Conservation (phyloP, 306 rosid genomes). For the Rosa multiflora region DNA sequence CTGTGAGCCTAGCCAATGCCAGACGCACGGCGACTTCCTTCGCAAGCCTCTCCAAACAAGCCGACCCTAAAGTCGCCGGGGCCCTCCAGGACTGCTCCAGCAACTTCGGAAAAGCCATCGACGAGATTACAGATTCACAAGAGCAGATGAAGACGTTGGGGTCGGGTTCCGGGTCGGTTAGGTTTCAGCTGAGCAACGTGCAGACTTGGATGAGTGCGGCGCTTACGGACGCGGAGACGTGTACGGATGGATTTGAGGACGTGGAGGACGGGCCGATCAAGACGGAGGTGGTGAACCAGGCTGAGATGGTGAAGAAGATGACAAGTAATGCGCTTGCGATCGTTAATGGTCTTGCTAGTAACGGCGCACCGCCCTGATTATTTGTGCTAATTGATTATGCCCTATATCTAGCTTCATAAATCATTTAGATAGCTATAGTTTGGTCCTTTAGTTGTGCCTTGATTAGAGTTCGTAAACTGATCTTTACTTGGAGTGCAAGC, state of each 20-base stretch:
- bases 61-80: slow-evolving; percentile 41
- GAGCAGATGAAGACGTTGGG: slow-evolving; percentile 75
- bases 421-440: not conserved
- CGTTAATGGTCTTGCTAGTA: slow-evolving; percentile 57
- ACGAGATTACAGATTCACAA: slow-evolving; percentile 74
- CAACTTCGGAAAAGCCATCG: slow-evolving; percentile 74
- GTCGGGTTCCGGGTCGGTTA: slow-evolving; percentile 40
- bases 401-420: not conserved
- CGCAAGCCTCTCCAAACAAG: slow-evolving; percentile 47
- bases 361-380: not conserved
- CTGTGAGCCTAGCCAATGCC: slow-evolving; percentile 57
- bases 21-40: slow-evolving; percentile 53
- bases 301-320: slow-evolving; percentile 50
- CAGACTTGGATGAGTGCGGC: slow-evolving; percentile 99
- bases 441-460: not conserved
- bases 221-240: slow-evolving; percentile 76
- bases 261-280: slow-evolving; percentile 60
- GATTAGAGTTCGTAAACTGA: not conserved
- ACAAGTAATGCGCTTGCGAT: slow-evolving; percentile 88
- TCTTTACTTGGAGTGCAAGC: not conserved
- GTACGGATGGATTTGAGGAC: slow-evolving; percentile 86
- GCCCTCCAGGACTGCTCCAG: slow-evolving; percentile 81
- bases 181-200: slow-evolving; percentile 88
- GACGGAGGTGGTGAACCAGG: slow-evolving; percentile 47
- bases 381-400: not conserved